Conservation (phyloP, 2,329 filamentous ascomycete species). For the Arthrobotrys iridis region DNA sequence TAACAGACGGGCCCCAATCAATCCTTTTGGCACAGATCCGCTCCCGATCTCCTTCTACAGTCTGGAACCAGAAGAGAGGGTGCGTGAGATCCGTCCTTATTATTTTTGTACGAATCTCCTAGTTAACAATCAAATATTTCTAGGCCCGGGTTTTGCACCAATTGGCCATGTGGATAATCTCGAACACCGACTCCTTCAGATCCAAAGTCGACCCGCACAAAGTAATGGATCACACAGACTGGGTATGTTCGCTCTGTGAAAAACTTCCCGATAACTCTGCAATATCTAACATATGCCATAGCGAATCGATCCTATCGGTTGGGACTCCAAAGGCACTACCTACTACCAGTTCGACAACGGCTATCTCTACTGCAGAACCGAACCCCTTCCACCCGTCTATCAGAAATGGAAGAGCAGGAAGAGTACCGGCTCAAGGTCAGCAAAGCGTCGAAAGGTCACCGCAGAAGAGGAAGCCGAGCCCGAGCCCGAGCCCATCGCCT, state of each 20-base stretch:
- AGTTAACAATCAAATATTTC: neutral
- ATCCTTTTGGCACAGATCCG: constrained; percentile 86
- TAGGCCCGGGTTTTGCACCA: constrained; percentile 83
- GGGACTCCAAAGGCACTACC: constrained; percentile 84
- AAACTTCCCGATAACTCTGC: neutral
- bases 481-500: constrained; percentile 61
- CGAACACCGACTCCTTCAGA: constrained; percentile 84
- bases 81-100: neutral
- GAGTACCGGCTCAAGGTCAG: constrained; percentile 72
- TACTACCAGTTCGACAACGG: constrained; percentile 96
- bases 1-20: constrained; percentile 78
- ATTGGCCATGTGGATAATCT: constrained; percentile 87
- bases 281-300: constrained; percentile 59
- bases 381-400: constrained; percentile 70
- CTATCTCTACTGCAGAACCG: constrained; percentile 86
- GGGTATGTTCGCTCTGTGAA: constrained; percentile 69
- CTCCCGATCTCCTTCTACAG: constrained; percentile 74
- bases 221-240: constrained; percentile 77
- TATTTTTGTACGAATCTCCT: neutral
- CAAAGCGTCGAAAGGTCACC: constrained; percentile 73
- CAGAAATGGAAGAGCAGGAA: constrained; percentile 68
- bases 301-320: constrained; percentile 84
- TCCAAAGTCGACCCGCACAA: constrained; percentile 86
- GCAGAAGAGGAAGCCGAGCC: constrained; percentile 19
- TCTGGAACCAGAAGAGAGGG: constrained; percentile 24